Conservation (phyloP, 495 filamentous ascomycete species). For the Hyaloscypha bicolor region DNA sequence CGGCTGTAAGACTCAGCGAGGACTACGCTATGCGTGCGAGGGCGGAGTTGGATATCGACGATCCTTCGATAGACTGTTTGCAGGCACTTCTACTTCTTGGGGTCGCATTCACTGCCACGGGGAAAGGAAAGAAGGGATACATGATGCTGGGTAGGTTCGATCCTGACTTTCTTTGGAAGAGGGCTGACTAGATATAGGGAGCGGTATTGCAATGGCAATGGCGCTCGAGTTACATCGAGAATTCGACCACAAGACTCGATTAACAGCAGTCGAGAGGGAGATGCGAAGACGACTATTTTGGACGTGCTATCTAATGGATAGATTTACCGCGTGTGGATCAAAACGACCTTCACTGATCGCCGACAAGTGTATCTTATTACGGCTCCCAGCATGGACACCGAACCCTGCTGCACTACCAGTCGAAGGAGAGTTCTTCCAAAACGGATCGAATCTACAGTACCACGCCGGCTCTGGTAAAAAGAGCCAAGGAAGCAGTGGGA, state of each 20-base stretch:
- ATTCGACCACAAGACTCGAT: slow-evolving; percentile 53
- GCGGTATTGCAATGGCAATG: slow-evolving; percentile 77
- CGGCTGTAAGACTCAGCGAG: slow-evolving; percentile 57
- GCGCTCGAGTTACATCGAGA: slow-evolving; percentile 77
- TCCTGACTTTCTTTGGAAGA: not conserved
- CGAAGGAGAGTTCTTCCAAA: slow-evolving; percentile 77
- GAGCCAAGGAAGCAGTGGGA: slow-evolving; percentile 63
- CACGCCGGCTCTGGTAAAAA: slow-evolving; percentile 60
- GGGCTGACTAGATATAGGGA: slow-evolving; percentile 53
- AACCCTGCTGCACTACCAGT: slow-evolving; percentile 33
- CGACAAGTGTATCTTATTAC: slow-evolving; percentile 72
- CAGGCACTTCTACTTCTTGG: slow-evolving; percentile 77
- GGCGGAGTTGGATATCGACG: slow-evolving; percentile 71
- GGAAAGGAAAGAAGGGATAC: slow-evolving; percentile 82
- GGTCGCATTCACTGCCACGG: slow-evolving; percentile 71
- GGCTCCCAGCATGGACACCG: slow-evolving; percentile 58
- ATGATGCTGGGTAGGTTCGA: slow-evolving; percentile 72
- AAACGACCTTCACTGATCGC: slow-evolving; percentile 74
- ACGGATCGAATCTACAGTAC: slow-evolving; percentile 40
- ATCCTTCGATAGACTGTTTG: slow-evolving; percentile 73
- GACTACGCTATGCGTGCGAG: slow-evolving; percentile 70
- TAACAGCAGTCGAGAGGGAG: slow-evolving; percentile 63
- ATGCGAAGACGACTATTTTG: slow-evolving; percentile 77
- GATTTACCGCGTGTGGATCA: slow-evolving; percentile 76
- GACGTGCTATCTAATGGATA: slow-evolving; percentile 82